Percentiles rank a stretch among this genome's conserved stretches.
phyloP scores from a whole-genome alignment of 352 stramenopile species.

The Paralagenidium karlingii region DNA sequence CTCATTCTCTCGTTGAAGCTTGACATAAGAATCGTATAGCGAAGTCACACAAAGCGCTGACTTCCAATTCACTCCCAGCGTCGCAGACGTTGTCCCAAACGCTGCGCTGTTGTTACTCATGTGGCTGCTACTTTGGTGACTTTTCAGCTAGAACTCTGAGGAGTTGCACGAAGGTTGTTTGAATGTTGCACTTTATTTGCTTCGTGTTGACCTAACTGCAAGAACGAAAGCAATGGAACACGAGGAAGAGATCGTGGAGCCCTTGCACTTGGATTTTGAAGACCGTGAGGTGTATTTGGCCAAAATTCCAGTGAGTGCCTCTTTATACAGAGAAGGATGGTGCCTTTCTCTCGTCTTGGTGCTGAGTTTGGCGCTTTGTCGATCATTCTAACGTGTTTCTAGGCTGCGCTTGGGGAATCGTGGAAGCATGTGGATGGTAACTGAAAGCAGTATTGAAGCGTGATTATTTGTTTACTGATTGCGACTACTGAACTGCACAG shows the following conservation, averaged over 20 bases:
- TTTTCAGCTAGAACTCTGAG: no score
- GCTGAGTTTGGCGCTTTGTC: neutral
- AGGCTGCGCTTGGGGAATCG: slow-evolving; percentile 55
- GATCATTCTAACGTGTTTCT: neutral
- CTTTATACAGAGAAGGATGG: neutral
- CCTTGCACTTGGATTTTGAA: slow-evolving; percentile 76
- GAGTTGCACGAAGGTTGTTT: neutral
- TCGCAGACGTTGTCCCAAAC: no score
- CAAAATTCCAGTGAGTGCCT: slow-evolving; percentile 56
- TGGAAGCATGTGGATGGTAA: slow-evolving; percentile 79
- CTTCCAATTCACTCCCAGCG: slow-evolving; percentile 54
- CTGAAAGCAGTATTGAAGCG: slow-evolving; percentile 1
- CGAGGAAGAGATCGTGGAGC: slow-evolving; percentile 84
- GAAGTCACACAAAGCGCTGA: slow-evolving; percentile 62
- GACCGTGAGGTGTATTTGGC: slow-evolving; percentile 79
- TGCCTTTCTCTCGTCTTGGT: slow-evolving; percentile 1
- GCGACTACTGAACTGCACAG: slow-evolving; percentile 10
- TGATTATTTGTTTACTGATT: neutral
- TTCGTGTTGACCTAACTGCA: no score
- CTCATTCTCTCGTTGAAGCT: slow-evolving; percentile 41
- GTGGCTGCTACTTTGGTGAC: no score
- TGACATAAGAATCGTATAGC: slow-evolving; percentile 61
- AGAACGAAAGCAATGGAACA: no score
- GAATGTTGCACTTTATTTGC: no score
- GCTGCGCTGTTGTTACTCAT: no score